These are phyloP conservation scores for Cutaneotrichosporon sp. DNA, from an alignment of 1,284 basidiomycete genomes.

Conservation along the genomic window DNA sequence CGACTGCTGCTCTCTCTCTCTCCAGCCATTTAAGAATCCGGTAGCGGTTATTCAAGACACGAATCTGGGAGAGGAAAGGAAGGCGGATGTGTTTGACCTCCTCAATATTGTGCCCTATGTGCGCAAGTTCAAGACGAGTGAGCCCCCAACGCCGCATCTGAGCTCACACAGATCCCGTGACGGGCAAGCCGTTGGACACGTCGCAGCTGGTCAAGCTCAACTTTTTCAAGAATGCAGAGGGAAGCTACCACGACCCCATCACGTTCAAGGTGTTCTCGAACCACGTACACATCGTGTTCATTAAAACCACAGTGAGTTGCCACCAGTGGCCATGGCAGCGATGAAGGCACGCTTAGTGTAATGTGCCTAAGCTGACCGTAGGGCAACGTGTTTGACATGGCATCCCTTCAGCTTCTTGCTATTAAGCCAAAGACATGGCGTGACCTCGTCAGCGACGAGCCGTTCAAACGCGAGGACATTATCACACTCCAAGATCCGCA, in stretches of 20 bases:
- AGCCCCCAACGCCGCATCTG: slow-evolving; percentile 32
- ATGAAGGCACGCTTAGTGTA: no score
- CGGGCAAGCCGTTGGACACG: slow-evolving; percentile 71
- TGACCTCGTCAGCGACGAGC: slow-evolving; percentile 78
- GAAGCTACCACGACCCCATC: slow-evolving; percentile 82
- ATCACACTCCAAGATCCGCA: slow-evolving; percentile 70
- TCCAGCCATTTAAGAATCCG: slow-evolving; percentile 83
- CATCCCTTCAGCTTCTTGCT: slow-evolving; percentile 53
- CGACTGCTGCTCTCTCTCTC: slow-evolving; percentile 87
- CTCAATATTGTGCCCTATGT: slow-evolving; percentile 89
- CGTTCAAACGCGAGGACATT: slow-evolving; percentile 84
- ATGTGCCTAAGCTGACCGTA: slow-evolving; percentile 5
- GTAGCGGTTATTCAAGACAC: slow-evolving; percentile 63
- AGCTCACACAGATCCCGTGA: slow-evolving; percentile 64
- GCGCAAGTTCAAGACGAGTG: slow-evolving; percentile 60
- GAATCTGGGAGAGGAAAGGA: slow-evolving; percentile 36
- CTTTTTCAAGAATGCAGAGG: slow-evolving; percentile 66
- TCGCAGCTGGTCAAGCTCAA: slow-evolving; percentile 81
- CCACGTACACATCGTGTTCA: slow-evolving; percentile 84
- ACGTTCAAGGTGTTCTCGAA: slow-evolving; percentile 89
- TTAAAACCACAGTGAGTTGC: slow-evolving; percentile 65
- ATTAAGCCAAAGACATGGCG: slow-evolving; percentile 66
- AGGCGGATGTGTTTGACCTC: slow-evolving; percentile 63
- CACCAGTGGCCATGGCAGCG: background rate
- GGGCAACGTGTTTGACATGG: slow-evolving; percentile 54